Base-by-base conservation (phyloP, 768 basidiomycete genomes). In the Neoboletus brunneissimus region DNA sequence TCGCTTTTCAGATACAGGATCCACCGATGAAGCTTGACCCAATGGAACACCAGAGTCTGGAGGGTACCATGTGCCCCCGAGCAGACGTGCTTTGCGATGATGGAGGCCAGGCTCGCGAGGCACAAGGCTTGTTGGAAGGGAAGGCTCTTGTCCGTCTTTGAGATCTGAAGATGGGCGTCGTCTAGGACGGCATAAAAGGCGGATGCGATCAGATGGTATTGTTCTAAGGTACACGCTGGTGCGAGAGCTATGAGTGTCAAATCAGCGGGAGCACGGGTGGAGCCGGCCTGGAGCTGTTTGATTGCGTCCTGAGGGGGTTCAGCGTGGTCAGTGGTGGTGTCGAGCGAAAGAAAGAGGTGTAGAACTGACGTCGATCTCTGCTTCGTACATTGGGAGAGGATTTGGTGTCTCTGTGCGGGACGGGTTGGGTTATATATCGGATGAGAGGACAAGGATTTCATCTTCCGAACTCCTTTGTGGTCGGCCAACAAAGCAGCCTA, bases 1-100 rank as follows among this genome's bases (percentile, higher is more conserved):
- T 62, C 59, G 23, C 1, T 44, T 47, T 66, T 67, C 13, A 70
- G 51, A 49, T 66, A 64, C 22, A 72, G n/a, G 44, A 70, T 53
- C 69, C 69, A 70, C 20, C 25, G 52, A 18, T 52, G 62, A 31
- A 70, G 53, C 12, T 51, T 20, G 29, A 16, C 11, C 68, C 68
- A 72, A 46, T 55, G 64, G 23, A 4, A 32, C 31, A 23, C 34
- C n/a, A 71, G 41, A 10, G 34, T 42, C 13, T 48, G 52, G 37
- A 62, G 22, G 3, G 53, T 45, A 37, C 43, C 23, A 10, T 40
- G 45, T 27, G 9, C 48, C n/a, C 15, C 58, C 23, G 60, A 31
- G 32, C n/a, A 40, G 34, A 32, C 22, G n/a, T 54, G 56, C 6
- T 44, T 42, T 12, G 48, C 53, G 22, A 68, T 55, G 23, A 68